Evolutionary conservation across 495 filamentous ascomycete genomes (phyloP).

Genomic region (Penicillium paradoxum): DNA sequence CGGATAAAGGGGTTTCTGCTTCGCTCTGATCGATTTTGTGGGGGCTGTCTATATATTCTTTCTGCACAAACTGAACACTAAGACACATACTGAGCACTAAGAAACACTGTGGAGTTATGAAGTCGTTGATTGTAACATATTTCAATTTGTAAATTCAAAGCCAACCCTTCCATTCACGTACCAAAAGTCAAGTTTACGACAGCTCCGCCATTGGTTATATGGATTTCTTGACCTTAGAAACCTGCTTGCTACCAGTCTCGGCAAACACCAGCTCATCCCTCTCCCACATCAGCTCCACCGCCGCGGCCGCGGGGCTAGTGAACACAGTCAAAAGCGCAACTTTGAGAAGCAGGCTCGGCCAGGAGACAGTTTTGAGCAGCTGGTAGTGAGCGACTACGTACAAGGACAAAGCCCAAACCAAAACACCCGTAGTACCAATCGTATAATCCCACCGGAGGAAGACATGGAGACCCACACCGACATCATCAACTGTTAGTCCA

Average conservation of each 20-base stretch:
- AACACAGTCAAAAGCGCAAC: conserved; percentile 38
- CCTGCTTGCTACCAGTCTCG: conserved; percentile 23
- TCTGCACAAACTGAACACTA: no score
- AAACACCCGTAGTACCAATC: conserved; percentile 44
- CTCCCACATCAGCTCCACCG: conserved; percentile 52
- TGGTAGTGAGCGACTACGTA: conserved; percentile 34
- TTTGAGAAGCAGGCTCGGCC: conserved; percentile 30
- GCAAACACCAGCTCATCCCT: conserved; percentile 47
- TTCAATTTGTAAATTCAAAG: no score
- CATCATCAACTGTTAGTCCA: conserved; percentile 28
- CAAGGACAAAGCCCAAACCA: conserved; percentile 53
- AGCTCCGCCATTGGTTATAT: not conserved
- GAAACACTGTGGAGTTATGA: no score
- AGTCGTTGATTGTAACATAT: no score
- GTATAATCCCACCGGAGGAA: conserved; percentile 59
- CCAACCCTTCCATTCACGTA: no score
- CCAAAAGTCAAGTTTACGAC: no score
- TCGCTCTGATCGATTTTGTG: not conserved
- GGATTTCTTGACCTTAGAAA: conserved; percentile 22
- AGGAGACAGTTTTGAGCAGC: conserved; percentile 26
- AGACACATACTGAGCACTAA: no score
- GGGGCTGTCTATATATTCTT: no score
- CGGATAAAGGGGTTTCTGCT: not conserved
- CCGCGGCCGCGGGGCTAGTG: conserved; percentile 47
- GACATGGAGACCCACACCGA: conserved; percentile 46